These are phyloP conservation scores for Puya raimondii DNA, from an alignment of 176 grass and related monocot genomes.

Conservation along the genomic window DNA sequence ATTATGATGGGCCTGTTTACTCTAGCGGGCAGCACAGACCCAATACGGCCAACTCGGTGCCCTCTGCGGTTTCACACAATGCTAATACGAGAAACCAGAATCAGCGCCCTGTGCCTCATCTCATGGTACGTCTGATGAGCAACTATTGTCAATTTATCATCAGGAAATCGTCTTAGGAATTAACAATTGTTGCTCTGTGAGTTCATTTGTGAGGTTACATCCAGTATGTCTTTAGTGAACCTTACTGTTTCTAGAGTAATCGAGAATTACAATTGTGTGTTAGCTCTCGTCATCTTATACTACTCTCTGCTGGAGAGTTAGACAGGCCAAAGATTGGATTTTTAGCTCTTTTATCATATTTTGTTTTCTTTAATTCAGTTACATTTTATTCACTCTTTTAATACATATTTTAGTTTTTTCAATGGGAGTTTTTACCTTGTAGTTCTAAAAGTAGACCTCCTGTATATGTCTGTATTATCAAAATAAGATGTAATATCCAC, in stretches of 20 bases:
- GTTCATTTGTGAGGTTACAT: background rate
- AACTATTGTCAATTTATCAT: constrained; percentile 10
- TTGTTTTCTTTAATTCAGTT: too few species aligned
- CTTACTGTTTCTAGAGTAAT: background rate
- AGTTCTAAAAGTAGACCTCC: background rate
- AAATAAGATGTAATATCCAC: background rate
- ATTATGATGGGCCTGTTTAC: constrained; percentile 59
- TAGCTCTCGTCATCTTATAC: too few species aligned
- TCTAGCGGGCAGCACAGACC: constrained; percentile 57
- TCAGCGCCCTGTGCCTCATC: constrained; percentile 46
- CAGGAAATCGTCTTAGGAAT: background rate
- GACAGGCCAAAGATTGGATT: too few species aligned
- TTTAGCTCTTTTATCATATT: too few species aligned
- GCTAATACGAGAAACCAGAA: constrained; percentile 53
- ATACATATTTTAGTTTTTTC: background rate
- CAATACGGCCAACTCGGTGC: constrained; percentile 36
- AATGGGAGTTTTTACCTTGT: background rate
- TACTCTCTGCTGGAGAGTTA: too few species aligned
- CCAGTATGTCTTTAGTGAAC: background rate
- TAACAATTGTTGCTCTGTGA: background rate
- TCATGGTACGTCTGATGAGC: constrained; percentile 39
- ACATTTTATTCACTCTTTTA: too few species aligned
- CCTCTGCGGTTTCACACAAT: constrained; percentile 42
- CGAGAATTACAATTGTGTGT: too few species aligned
- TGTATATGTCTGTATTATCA: background rate